These are phyloP conservation scores for Tolypocladium endophyticum DNA, from an alignment of 2,329 filamentous ascomycete genomes.

Conservation along the genomic window DNA sequence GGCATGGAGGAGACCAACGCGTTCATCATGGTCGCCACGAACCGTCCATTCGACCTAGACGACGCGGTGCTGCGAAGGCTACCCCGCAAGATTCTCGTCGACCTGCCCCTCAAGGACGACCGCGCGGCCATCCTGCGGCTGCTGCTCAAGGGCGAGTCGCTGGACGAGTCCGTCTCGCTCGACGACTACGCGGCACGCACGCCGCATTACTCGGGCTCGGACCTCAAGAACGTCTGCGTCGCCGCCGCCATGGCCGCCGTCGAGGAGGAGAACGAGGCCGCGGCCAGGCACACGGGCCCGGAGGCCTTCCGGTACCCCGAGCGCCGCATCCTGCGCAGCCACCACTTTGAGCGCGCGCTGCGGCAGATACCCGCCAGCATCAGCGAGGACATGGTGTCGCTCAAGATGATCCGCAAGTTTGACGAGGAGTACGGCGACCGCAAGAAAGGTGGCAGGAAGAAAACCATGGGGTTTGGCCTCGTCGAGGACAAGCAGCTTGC, in stretches of 20 bases:
- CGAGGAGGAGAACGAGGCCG: slow-evolving; percentile 54
- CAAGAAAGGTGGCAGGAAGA: slow-evolving; percentile 49
- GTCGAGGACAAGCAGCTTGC: slow-evolving; percentile 21
- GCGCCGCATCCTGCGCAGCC: slow-evolving; percentile 37
- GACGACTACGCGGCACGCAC: slow-evolving; percentile 54
- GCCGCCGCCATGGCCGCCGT: slow-evolving; percentile 71
- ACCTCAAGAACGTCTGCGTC: slow-evolving; percentile 74
- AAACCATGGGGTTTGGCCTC: slow-evolving; percentile 49
- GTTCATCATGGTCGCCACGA: slow-evolving; percentile 98
- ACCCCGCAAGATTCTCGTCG: slow-evolving; percentile 62
- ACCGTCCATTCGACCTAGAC: slow-evolving; percentile 89
- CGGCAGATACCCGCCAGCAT: slow-evolving; percentile 87
- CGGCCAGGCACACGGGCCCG: slow-evolving; percentile 24
- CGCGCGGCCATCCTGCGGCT: slow-evolving; percentile 60
- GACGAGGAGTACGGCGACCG: slow-evolving; percentile 90
- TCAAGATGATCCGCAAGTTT: slow-evolving; percentile 84
- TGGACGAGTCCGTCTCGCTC: slow-evolving; percentile 52
- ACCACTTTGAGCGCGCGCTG: slow-evolving; percentile 79
- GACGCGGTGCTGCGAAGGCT: slow-evolving; percentile 72
- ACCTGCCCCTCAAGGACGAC: slow-evolving; percentile 58
- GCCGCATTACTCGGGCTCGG: slow-evolving; percentile 70
- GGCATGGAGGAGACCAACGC: slow-evolving; percentile 73
- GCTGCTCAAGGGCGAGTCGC: slow-evolving; percentile 56
- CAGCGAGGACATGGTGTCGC: slow-evolving; percentile 81
- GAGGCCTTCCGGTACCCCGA: slow-evolving; percentile 53